Conservation (phyloP, 441 rosid genomes). For the Erysimum cheiri region DNA sequence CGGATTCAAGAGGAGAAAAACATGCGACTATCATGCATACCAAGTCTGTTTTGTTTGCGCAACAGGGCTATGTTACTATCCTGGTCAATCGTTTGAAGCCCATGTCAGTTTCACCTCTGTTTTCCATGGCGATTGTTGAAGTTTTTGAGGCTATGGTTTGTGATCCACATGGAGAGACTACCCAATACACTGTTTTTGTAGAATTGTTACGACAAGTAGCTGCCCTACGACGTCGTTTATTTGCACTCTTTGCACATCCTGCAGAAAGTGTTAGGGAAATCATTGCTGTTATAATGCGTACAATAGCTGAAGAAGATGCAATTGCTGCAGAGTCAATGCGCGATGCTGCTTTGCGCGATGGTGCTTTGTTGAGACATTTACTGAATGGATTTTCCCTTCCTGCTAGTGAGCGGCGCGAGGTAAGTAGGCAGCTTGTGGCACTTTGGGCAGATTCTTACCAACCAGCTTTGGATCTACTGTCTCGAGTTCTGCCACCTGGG, state of each 20-base stretch:
- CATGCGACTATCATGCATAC: constrained; percentile 99
- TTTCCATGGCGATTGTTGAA: constrained; percentile 98
- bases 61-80: constrained; percentile 74
- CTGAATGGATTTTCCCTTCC: constrained; percentile 91
- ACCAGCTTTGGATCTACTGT: constrained; percentile 89
- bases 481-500: constrained; percentile 98
- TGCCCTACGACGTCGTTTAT: constrained; percentile 92
- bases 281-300: constrained; percentile 98
- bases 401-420: constrained; percentile 94
- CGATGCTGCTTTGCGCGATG: constrained; percentile 99
- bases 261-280: constrained; percentile 99
- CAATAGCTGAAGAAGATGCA: constrained; percentile 99
- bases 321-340: constrained; percentile 99
- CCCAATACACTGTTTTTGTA: constrained; percentile 96
- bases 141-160: constrained; percentile 99
- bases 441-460: constrained; percentile 99
- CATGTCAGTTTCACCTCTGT: constrained; percentile 90
- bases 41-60: constrained; percentile 92
- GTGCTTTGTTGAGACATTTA: constrained; percentile 97
- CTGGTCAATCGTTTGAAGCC: constrained; percentile 96
- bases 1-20: constrained; percentile 87
- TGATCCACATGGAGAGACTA: constrained; percentile 99
- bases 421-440: constrained; percentile 99
- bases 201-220: constrained; percentile 98
- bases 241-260: constrained; percentile 99